phyloP scores from a whole-genome alignment of 1,284 basidiomycete species.

The Trichosporon faecale region DNA sequence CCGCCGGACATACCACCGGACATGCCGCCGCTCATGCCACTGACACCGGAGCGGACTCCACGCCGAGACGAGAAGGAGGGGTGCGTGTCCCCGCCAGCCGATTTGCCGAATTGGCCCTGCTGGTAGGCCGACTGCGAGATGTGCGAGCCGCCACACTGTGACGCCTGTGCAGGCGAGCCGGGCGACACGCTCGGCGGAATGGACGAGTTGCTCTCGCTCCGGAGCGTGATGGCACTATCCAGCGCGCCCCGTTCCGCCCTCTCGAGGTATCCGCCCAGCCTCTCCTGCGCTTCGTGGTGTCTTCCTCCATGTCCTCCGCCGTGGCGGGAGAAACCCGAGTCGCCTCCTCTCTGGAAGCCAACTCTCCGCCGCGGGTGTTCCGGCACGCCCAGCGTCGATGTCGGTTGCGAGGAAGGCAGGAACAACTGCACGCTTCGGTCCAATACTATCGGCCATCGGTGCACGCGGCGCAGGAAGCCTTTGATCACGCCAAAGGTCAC shows the following conservation, averaged over 20 bases:
- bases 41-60: slow-evolving; percentile 13
- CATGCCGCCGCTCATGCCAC: not conserved
- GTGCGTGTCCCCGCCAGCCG: slow-evolving; percentile 24
- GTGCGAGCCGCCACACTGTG: slow-evolving; percentile 19
- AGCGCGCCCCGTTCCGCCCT: not conserved
- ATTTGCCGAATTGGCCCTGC: slow-evolving; percentile 7
- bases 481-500: slow-evolving; percentile 99
- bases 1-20: not conserved
- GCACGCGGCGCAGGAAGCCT: slow-evolving; percentile 87
- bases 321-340: slow-evolving; percentile 17
- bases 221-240: slow-evolving; percentile 2
- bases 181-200: not conserved
- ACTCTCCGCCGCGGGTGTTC: slow-evolving; percentile 8
- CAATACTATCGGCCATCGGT: slow-evolving; percentile 75
- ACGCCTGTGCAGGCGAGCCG: not conserved
- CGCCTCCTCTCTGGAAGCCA: slow-evolving; percentile 17
- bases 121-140: slow-evolving; percentile 10
- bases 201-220: not conserved
- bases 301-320: not conserved
- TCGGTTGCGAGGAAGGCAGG: not conserved
- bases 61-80: slow-evolving; percentile 17
- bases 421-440: slow-evolving; percentile 22
- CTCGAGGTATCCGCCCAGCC: not conserved
- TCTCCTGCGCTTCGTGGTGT: not conserved
- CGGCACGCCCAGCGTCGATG: not conserved